Percentiles rank a stretch among this genome's conserved stretches.
phyloP scores from a whole-genome alignment of 2,329 filamentous ascomycete species.

The Mollisia scopiformis region DNA sequence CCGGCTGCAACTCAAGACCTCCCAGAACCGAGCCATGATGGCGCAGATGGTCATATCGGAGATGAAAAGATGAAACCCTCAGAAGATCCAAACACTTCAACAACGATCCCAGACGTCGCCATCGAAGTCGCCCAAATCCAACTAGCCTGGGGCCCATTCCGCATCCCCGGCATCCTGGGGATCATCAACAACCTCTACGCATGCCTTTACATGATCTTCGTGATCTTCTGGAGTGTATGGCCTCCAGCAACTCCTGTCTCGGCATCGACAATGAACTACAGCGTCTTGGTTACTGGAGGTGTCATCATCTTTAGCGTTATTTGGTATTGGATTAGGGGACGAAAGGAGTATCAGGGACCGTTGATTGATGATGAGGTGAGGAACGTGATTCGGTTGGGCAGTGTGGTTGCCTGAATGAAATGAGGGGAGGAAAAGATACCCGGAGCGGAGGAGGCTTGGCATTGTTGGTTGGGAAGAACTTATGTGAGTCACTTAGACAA shows the following conservation, averaged over 20 bases:
- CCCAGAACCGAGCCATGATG: neutral
- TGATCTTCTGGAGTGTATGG: conserved; percentile 57
- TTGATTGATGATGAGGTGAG: conserved; percentile 22
- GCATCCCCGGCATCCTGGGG: conserved; percentile 52
- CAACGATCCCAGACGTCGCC: neutral
- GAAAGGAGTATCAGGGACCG: conserved; percentile 41
- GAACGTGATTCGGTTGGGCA: neutral
- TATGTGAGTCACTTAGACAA: neutral
- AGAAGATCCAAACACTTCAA: neutral
- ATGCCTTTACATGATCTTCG: conserved; percentile 54
- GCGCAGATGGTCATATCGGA: neutral
- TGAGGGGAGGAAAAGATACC: neutral
- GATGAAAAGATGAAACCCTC: conserved; percentile 1
- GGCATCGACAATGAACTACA: conserved; percentile 51
- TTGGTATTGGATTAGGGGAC: conserved; percentile 42
- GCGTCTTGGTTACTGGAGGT: conserved; percentile 41
- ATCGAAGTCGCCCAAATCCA: conserved; percentile 9
- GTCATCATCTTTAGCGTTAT: conserved; percentile 44
- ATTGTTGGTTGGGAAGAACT: neutral
- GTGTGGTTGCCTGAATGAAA: neutral
- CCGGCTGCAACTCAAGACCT: neutral
- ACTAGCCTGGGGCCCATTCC: conserved; percentile 59
- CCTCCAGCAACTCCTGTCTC: conserved; percentile 43
- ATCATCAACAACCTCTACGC: conserved; percentile 57
- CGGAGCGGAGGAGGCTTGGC: neutral